Evolutionary conservation across 768 basidiomycete species (phyloP).

Genomic region (Leucogyrophana mollusca): DNA sequence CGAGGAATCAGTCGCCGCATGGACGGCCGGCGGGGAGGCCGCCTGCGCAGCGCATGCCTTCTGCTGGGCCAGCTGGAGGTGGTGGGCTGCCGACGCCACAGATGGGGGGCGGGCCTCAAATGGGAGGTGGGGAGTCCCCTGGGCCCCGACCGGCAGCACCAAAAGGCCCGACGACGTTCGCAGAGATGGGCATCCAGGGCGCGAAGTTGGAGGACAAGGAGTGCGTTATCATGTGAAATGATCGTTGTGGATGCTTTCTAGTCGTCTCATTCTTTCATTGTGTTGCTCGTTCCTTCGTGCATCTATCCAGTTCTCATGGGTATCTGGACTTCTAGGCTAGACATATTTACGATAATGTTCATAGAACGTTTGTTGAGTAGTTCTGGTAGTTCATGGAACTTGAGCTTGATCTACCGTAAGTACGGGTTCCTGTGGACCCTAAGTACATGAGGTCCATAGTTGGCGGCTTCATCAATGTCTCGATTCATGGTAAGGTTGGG

Average conservation of each 20-base stretch:
- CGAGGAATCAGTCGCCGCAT: conserved; percentile 23
- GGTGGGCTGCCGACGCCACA: conserved; percentile 10
- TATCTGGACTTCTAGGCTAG: too few species aligned
- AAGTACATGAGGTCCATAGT: too few species aligned
- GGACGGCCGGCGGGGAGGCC: conserved; percentile 29
- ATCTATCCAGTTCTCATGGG: too few species aligned
- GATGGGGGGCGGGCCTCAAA: conserved; percentile 2
- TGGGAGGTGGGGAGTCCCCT: neutral
- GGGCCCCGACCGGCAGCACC: conserved; percentile 10
- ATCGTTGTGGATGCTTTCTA: neutral
- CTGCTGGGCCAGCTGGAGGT: conserved; percentile 8
- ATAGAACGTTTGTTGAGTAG: too few species aligned
- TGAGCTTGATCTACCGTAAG: too few species aligned
- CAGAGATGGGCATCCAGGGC: conserved; percentile 89
- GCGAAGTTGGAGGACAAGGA: conserved; percentile 78
- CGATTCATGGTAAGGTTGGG: too few species aligned
- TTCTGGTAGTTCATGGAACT: too few species aligned
- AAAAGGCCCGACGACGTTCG: conserved; percentile 74
- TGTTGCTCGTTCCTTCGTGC: too few species aligned
- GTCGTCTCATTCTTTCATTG: too few species aligned
- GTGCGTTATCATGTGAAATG: conserved; percentile 79
- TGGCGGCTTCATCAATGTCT: too few species aligned
- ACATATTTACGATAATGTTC: too few species aligned
- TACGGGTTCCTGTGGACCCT: too few species aligned
- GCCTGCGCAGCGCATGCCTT: conserved; percentile 25